Base-by-base conservation (phyloP, 352 stramenopile genomes). In the Phytophthora cactorum region DNA sequence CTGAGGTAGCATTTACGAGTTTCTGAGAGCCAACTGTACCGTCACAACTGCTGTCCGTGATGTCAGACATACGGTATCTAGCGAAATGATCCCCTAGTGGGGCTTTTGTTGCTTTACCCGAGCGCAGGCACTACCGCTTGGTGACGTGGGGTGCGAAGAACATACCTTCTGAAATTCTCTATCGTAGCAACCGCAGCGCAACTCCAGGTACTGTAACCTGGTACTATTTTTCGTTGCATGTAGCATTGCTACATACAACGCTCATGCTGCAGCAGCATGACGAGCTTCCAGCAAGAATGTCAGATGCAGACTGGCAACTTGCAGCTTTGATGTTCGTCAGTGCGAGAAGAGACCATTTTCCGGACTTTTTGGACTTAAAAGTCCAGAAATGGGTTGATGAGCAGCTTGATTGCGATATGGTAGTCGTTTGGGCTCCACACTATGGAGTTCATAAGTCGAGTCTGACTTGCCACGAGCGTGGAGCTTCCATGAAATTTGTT, bases 301-400 rank as follows among this genome's bases (percentile, higher is more conserved):
- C 36, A 43, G 36, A 43, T 54, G 41, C 29, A 32, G 56, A 38
- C 44, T 63, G 45, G 57, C 46, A 57, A 56, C 34, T 57, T 64
- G 45, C 32, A 17, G 25, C 46, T 66, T 66, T 51, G 59, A 22
- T 66, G 46, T 52, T 66, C 59, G 59, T 50, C 41, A 54, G 4
- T 6, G 27, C 31, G 10, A n/a, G 6, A 52, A 27, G 44, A 59
- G 12, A 9, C 36, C 36, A 43, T 43, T 6, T 34, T 43, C 36
- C 36, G 36, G 36, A 43, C 36, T 43, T 43, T 43, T 43, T 43
- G 12, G 36, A 43, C 12, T 43, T 17, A 17, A 6, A 43, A 17
- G 36, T n/a, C 36, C 36, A 47, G 17, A 47, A 28, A 27, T 47
- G 41, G 41, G n/a, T 27, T 27, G 41, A 15, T 27, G n/a, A 43